Conservation (phyloP, 164 flowering plant genomes). For the Vitis amurensis region DNA sequence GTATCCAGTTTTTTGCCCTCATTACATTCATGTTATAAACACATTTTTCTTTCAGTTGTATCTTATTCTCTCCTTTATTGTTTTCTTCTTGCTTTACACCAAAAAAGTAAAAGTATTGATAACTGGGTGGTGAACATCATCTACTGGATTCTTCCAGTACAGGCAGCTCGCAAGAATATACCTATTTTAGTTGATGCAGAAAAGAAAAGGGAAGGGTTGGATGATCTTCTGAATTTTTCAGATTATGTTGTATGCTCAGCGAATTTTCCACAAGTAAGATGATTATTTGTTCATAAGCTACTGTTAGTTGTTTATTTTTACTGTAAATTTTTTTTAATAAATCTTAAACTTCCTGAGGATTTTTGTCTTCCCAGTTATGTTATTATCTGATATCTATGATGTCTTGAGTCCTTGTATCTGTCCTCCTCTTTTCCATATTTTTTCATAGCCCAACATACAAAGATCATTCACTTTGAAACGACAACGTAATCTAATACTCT, state of each 20-base stretch:
- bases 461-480: too few species aligned
- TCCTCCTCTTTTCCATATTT: too few species aligned
- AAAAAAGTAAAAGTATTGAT: background rate
- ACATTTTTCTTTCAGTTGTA: background rate
- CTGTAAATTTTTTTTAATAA: background rate
- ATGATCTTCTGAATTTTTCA: constrained; percentile 66
- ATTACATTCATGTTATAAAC: too few species aligned
- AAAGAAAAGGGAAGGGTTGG: constrained; percentile 80
- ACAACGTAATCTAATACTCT: too few species aligned
- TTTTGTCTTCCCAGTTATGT: too few species aligned
- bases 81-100: background rate
- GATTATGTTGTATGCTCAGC: constrained; percentile 78
- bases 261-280: constrained; percentile 79
- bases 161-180: constrained; percentile 70
- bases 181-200: constrained; percentile 88
- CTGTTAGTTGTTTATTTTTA: background rate
- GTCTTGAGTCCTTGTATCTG: too few species aligned
- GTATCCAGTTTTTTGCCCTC: too few species aligned
- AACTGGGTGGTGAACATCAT: constrained; percentile 12
- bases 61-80: background rate
- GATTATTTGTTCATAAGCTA: background rate
- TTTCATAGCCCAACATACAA: too few species aligned
- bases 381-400: too few species aligned
- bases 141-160: constrained; percentile 38
- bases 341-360: too few species aligned